Base-by-base conservation (phyloP, 2,329 filamentous ascomycete genomes). In the Akanthomyces lecanii region DNA sequence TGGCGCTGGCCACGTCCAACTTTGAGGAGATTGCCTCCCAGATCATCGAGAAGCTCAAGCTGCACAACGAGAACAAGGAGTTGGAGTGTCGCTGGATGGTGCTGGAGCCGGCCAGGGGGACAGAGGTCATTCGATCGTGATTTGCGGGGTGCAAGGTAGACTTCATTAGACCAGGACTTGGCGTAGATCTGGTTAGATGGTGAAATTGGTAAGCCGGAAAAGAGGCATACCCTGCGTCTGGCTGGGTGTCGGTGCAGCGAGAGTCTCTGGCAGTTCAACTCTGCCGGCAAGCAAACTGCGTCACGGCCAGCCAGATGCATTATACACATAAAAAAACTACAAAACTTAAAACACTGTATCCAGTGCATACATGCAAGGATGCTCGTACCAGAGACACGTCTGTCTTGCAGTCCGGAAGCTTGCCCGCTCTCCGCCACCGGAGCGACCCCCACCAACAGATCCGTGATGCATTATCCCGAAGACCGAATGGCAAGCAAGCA, bases 1-100 rank as follows among this genome's bases (percentile, higher is more conserved):
- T 99, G 51, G 95, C 94, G 4, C 83, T 99, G 47, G 95, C 95
- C 2, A 97, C 94, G 2, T 83, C 88, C 68, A 91, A 96, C 78
- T 98, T 97, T 73, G 89, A 92, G 65, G 82, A 86, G 64, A 98
- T 99, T 69, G 94, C 95, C 3, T 78, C 87, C 57, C 85, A 87
- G 71, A 92, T 96, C 69, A 87, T 97, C 65, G 78, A 81, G 40
- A 85, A 87, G 70, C 93, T 98, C 78, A 83, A 85, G 69, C 76
- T 84, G 70, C 84, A 76, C 66, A 80, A 79, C 63, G 69, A 75
- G 59, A 75, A 79, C 66, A 79, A 92, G 75, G 80, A 84, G 67
- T 91, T 98, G 69, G 82, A 83, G 33, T 98, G 93, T 77, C 81
- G 87, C 67, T 98, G 93, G 92, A 89, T 90, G 75, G 76, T 98